These are phyloP conservation scores for Nakazawaea ernobii DNA, from an alignment of 805 yeast species.

Conservation along the genomic window DNA sequence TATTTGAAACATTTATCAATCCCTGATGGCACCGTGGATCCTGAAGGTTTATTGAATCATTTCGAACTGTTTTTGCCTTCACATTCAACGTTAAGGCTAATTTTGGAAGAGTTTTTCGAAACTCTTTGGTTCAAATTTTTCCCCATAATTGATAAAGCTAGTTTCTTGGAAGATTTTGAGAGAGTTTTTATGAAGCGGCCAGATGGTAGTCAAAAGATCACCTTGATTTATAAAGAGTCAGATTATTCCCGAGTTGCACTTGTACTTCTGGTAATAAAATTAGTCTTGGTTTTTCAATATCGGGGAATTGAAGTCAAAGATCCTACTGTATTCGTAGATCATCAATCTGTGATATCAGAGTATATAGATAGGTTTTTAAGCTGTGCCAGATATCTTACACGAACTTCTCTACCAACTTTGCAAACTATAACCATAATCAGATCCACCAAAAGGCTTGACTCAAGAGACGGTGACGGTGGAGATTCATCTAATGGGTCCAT, in stretches of 20 bases:
- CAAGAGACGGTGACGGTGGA: slow-evolving; percentile 6
- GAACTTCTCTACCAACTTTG: neutral
- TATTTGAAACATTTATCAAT: neutral
- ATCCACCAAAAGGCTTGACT: neutral
- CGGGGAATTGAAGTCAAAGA: neutral
- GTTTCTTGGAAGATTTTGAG: slow-evolving; percentile 13
- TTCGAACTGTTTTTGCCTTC: neutral
- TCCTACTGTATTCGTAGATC: neutral
- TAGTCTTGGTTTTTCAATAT: neutral
- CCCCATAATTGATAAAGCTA: slow-evolving; percentile 32
- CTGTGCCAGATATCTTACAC: neutral
- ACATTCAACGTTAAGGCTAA: neutral
- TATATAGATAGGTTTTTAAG: neutral
- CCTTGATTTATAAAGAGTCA: neutral
- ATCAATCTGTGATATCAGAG: neutral
- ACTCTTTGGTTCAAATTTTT: slow-evolving; percentile 24
- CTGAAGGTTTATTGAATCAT: neutral
- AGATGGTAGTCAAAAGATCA: neutral
- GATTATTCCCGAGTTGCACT: slow-evolving; percentile 1
- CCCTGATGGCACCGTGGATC: neutral
- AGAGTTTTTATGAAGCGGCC: neutral
- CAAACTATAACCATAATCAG: neutral
- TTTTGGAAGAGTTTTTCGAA: neutral
- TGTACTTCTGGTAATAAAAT: neutral
- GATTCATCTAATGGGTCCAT: slow-evolving; percentile 5